Base-by-base conservation (phyloP, 1,139 yeast genomes). In the Arxiozyma slooffiae region DNA sequence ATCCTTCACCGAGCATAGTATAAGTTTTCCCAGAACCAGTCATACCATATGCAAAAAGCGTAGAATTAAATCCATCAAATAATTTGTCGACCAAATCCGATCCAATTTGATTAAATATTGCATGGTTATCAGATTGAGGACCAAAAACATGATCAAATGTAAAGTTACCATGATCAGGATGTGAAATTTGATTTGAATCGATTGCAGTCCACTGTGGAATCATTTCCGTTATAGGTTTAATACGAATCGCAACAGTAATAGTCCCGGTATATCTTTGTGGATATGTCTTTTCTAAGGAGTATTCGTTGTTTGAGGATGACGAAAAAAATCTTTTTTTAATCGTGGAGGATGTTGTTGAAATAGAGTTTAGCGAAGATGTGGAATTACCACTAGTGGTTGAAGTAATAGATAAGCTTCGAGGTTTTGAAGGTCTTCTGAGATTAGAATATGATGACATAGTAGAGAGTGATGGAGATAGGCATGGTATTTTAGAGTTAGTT, bases 1-100 rank as follows among this genome's bases (percentile, higher is more conserved):
- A 58, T 0, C 70, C 72, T 9, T 77, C 72, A 37, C 97, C 97
- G 57, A 85, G 84, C 96, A 90, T 62, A 6, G 67, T 62, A 63
- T 80, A 85, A 0, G 97, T 90, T 66, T 90, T 90, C 36, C 97
- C 97, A 1, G 96, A 87, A 0, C 97, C 97, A 0, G 97, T 88
- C 90, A 86, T 86, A 47, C 96, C 95, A 63, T 89, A 88, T 2
- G 96, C 96, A 67, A 90, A 88, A 0, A 90, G 82, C 0, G 96
- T 90, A 9, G 92, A 95, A 62, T 89, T 88, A 65, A 72, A 89
- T 0, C 96, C 96, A 38, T 82, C 82, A 56, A 88, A 71, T 52
- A 87, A 82, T 54, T 82, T 79, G 24, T 74, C 69, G 1, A 90
- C 81, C 43, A 88, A 71, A 1, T 79, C 80, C 34, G 76, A 70